Percentiles rank a stretch among this genome's conserved stretches.
These are phyloP conservation scores for Globisporangium megalacanthum DNA, from an alignment of 352 stramenopile genomes.

Conservation along the genomic window DNA sequence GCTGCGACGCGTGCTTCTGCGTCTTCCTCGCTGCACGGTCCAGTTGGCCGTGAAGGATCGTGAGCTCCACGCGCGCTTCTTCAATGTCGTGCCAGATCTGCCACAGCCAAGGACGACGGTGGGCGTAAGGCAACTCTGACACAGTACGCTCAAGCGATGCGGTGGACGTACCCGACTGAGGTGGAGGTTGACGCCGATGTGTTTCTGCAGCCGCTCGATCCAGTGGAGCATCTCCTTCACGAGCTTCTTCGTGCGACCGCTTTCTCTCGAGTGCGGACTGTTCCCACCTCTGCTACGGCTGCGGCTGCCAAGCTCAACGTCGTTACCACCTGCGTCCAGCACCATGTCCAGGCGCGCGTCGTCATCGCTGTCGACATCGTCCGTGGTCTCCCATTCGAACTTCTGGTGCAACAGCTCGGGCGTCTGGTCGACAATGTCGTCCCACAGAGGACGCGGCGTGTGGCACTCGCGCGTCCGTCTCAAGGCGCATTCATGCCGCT, in stretches of 20 bases:
- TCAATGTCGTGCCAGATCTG: slow-evolving; percentile 81
- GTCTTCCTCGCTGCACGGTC: slow-evolving; percentile 34
- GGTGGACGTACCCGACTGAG: slow-evolving; percentile 45
- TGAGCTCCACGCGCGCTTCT: slow-evolving; percentile 70
- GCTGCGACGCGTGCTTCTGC: slow-evolving; percentile 6
- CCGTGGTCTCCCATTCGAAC: slow-evolving; percentile 45
- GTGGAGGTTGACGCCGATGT: slow-evolving; percentile 72
- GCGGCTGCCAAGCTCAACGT: neutral
- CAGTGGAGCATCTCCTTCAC: slow-evolving; percentile 75
- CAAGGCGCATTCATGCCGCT: slow-evolving; percentile 21
- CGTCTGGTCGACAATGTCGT: slow-evolving; percentile 46
- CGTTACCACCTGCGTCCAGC: neutral
- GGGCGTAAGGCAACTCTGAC: neutral
- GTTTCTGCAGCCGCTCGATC: slow-evolving; percentile 76
- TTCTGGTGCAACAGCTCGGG: slow-evolving; percentile 58
- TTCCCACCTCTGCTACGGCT: neutral
- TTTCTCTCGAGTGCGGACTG: neutral
- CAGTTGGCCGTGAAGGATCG: slow-evolving; percentile 64
- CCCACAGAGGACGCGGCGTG: slow-evolving; percentile 62
- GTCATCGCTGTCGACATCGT: slow-evolving; percentile 9
- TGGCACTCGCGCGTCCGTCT: slow-evolving; percentile 43
- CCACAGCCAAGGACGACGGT: neutral
- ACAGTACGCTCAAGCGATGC: neutral
- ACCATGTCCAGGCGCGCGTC: neutral
- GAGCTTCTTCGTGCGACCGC: slow-evolving; percentile 31